phyloP scores from a whole-genome alignment of 371 early-diverging fungal species.

The Scutellospora calospora region DNA sequence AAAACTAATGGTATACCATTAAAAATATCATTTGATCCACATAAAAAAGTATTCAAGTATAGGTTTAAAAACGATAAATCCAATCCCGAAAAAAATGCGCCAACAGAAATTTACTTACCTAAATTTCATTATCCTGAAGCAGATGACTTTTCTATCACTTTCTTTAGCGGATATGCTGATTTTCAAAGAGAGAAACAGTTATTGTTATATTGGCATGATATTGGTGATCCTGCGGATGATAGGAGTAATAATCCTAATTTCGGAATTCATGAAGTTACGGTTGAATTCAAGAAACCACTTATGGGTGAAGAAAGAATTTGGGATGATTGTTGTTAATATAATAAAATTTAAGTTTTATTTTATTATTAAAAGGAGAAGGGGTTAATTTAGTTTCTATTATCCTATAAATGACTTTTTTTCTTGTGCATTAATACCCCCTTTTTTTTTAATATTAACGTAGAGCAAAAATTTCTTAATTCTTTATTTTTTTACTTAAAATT shows the following conservation, averaged over 20 bases:
- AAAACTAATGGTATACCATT: constrained; percentile 27
- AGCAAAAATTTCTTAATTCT: too few species aligned
- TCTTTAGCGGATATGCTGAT: not conserved
- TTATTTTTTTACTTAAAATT: too few species aligned
- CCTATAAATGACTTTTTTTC: too few species aligned
- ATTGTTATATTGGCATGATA: constrained; percentile 30
- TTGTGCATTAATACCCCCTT: too few species aligned
- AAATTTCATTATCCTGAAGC: not conserved
- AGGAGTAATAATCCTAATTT: not conserved
- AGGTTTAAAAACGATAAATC: not conserved
- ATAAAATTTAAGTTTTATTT: too few species aligned
- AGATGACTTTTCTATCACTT: not conserved
- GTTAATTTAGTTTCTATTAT: too few species aligned
- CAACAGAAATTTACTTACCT: constrained; percentile 26
- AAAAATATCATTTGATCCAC: constrained; percentile 31
- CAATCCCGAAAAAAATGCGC: not conserved
- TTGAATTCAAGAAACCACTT: too few species aligned
- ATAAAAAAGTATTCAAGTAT: not conserved
- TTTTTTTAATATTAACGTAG: too few species aligned
- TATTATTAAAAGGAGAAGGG: too few species aligned
- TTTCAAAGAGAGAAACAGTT: not conserved
- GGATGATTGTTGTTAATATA: too few species aligned
- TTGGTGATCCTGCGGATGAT: not conserved
- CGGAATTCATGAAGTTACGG: too few species aligned
- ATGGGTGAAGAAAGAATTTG: too few species aligned